A percentile compares a stretch with the other conserved stretches of the same genome.
Conservation (phyloP, 2,329 filamentous ascomycete species). For the Mycocentrospora acerina region DNA sequence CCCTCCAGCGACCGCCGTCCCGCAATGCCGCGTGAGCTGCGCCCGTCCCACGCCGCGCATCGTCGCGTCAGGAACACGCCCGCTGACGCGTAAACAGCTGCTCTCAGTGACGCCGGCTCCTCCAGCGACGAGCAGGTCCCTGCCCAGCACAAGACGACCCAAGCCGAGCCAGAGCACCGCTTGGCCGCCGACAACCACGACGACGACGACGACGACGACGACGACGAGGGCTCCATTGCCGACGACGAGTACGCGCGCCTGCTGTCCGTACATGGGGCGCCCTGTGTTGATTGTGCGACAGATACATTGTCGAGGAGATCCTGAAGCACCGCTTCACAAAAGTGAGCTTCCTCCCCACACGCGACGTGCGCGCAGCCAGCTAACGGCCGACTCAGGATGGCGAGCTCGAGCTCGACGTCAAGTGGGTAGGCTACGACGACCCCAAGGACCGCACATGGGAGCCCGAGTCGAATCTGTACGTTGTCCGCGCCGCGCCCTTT, state of each 20-base stretch:
- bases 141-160: constrained; percentile 24
- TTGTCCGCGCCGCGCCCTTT: not conserved
- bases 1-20: constrained; percentile 12
- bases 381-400: constrained; percentile 19
- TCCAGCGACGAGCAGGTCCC: constrained; percentile 33
- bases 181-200: constrained; percentile 20
- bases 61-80: constrained; percentile 15
- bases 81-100: constrained; percentile 27
- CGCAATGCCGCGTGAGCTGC: constrained; percentile 39
- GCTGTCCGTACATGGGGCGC: not conserved
- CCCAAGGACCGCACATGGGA: constrained; percentile 77
- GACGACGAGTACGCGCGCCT: constrained; percentile 47
- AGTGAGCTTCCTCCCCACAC: constrained; percentile 27
- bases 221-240: constrained; percentile 26
- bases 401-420: constrained; percentile 63
- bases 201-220: constrained; percentile 28
- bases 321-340: constrained; percentile 59
- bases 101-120: constrained; percentile 44
- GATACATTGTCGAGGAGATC: constrained; percentile 76
- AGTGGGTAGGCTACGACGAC: constrained; percentile 78
- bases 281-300: constrained; percentile 41
- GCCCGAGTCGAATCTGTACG: constrained; percentile 70
- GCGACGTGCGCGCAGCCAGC: constrained; percentile 1
- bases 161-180: constrained; percentile 9
- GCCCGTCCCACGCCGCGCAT: constrained; percentile 8